Base-by-base conservation (phyloP, 2,329 filamentous ascomycete species). In the Diaporthe sp. region DNA sequence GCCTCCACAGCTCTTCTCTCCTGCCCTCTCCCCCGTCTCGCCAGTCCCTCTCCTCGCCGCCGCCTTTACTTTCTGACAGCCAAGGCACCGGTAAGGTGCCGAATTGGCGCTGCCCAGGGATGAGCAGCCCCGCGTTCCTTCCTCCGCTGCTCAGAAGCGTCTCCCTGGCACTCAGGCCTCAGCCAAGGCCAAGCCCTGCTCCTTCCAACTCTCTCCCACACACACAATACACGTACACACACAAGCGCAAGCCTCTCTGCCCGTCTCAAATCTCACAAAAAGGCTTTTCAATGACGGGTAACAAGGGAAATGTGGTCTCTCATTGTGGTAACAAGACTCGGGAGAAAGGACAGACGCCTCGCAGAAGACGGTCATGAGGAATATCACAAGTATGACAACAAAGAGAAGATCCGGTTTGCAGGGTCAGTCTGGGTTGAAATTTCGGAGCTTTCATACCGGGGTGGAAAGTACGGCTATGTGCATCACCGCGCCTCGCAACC, bases 351-450 rank as follows among this genome's bases (percentile, higher is more conserved):
- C 1, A 51, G 12, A 25, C 12, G 4, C 39, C 61, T 28, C 37
- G 15, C n/a, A 37, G n/a, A 46, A n/a, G 42, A 72, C 10, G n/a
- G n/a, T 44, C 22, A 57, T 67, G 67, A 44, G n/a, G 49, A 44
- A 44, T 55, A 25, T 57, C 68, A 67, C 46, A 67, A 46, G 46
- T 65, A 39, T 42, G 37, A 62, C 57, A 72, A 57, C 31, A 37
- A 59, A 44, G 57, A 67, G 42, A 22, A 68, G 59, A 15, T 58
- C 22, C 51, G 25, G 49, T 37, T 72, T 65, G 49, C 44, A 65
- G 34, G n/a, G 49, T 28, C 51, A 55, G n/a, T 53, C 62, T 39
- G 61, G 53, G 55, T 68, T 67, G 74, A 75, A 75, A 68, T 68
- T 75, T 75, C 59, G 74, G 51, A 49, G 39, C 31, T 42, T 28